phyloP scores from a whole-genome alignment of 495 filamentous ascomycete genomes.

The Lichina pygmaea region DNA sequence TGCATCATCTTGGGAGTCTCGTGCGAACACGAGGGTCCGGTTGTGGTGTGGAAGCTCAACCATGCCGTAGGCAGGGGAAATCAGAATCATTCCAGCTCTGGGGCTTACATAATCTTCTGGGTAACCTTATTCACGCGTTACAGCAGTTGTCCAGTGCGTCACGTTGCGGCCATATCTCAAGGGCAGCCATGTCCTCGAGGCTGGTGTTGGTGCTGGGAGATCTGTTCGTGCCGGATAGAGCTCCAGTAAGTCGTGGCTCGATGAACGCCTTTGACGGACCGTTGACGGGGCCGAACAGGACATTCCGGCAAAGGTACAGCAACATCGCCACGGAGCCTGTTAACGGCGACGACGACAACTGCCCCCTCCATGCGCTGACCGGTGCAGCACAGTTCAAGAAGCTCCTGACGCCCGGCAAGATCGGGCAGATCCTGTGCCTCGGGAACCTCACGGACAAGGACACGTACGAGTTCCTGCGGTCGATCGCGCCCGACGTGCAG shows the following conservation, averaged over 20 bases:
- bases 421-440: constrained; percentile 87
- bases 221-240: constrained; percentile 91
- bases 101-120: too few relatives aligned
- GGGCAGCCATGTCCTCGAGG: constrained; percentile 38
- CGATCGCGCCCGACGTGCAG: constrained; percentile 78
- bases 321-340: background rate
- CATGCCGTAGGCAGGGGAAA: too few relatives aligned
- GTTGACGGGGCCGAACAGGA: constrained; percentile 22
- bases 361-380: background rate
- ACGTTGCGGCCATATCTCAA: too few relatives aligned
- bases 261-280: too few relatives aligned
- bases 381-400: constrained; percentile 55
- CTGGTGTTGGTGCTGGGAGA: constrained; percentile 84
- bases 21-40: too few relatives aligned
- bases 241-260: constrained; percentile 26
- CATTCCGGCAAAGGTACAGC: constrained; percentile 61
- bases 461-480: constrained; percentile 84
- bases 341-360: background rate
- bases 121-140: too few relatives aligned
- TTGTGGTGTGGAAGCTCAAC: too few relatives aligned
- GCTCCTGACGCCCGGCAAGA: constrained; percentile 92
- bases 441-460: constrained; percentile 89
- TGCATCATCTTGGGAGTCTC: too few relatives aligned
- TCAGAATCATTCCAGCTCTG: too few relatives aligned
- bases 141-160: too few relatives aligned